Evolutionary conservation across 441 rosid species (phyloP), one percentile per base, ranked within the genome.

Genomic region (Caryocar brasiliense): DNA sequence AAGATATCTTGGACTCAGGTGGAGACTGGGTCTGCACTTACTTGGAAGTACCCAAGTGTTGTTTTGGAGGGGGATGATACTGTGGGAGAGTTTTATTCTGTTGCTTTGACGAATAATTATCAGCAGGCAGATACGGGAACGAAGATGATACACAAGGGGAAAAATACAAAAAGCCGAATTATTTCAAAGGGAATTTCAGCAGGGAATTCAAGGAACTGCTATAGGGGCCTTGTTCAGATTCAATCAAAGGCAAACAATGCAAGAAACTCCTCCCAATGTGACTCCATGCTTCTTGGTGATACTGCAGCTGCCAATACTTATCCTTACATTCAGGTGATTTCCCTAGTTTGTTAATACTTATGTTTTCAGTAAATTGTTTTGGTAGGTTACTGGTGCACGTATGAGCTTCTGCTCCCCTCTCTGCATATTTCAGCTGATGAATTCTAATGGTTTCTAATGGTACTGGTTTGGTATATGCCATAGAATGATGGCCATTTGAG

Each of bases 41-140:
- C 98, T 29, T 86, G 96, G 95, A 91, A 91, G 72, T 86, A 91
- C 61, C 95, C 98, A 0, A 82, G 96, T 64, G 96, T 91, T 56
- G 70, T 91, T 69, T 53, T 91, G 67, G 98, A 86, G 66, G 95
- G 98, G 0, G 83, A 86, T 71, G 79, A 82, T 54, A 70, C 86
- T 0, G 88, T 89, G 36, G 95, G 93, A 0, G 91, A 89, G 77
- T 83, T 85, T 47, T 91, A 87, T 65, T 91, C 96, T 10, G 96
- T 91, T 27, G 98, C 96, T 0, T 70, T 91, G 70, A 87, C 98
- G 0, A 91, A 87, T 62, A 85, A 91, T 56, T 35, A 76, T 61
- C 98, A 91, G 69, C 96, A 91, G 69, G 98, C 96, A 4, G 96
- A 91, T 71, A 91, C 96, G 0, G 98, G 95, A 40, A 82, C 95